phyloP scores from a whole-genome alignment of 2,329 filamentous ascomycete genomes.

The Pseudovirgaria hyperparasitica region DNA sequence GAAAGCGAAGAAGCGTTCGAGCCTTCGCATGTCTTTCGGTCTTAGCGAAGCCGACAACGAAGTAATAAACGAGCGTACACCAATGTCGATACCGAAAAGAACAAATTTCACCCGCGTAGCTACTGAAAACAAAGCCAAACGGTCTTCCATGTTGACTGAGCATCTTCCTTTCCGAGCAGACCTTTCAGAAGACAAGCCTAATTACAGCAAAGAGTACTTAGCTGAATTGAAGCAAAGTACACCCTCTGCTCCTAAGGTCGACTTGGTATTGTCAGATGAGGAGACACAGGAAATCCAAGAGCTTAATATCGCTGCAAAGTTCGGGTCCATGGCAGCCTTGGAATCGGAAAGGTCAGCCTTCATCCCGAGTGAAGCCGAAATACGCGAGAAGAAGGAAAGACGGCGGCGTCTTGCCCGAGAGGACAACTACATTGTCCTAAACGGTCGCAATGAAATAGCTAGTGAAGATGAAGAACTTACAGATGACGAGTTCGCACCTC shows the following conservation, averaged over 20 bases:
- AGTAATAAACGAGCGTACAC: slow-evolving; percentile 39
- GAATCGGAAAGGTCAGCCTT: slow-evolving; percentile 20
- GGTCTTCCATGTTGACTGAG: slow-evolving; percentile 33
- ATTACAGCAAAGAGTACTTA: slow-evolving; percentile 77
- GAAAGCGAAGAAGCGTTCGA: slow-evolving; percentile 58
- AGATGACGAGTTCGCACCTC: slow-evolving; percentile 26
- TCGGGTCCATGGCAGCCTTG: slow-evolving; percentile 39
- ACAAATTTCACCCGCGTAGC: slow-evolving; percentile 49
- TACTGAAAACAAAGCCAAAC: slow-evolving; percentile 47
- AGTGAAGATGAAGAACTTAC: slow-evolving; percentile 29
- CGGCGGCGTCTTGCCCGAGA: slow-evolving; percentile 69
- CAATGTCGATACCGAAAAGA: slow-evolving; percentile 50
- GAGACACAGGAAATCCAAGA: slow-evolving; percentile 33
- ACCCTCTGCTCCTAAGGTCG: slow-evolving; percentile 65
- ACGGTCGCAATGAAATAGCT: slow-evolving; percentile 39
- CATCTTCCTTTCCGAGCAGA: slow-evolving; percentile 34
- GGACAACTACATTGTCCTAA: slow-evolving; percentile 55
- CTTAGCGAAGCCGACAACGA: slow-evolving; percentile 43
- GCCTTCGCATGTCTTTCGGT: slow-evolving; percentile 66
- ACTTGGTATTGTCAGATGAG: slow-evolving; percentile 32
- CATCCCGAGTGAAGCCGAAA: slow-evolving; percentile 74
- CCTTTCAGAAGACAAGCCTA: slow-evolving; percentile 55
- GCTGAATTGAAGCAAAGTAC: slow-evolving; percentile 78
- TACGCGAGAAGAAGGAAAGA: slow-evolving; percentile 81
- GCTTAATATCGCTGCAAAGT: slow-evolving; percentile 37